Percentiles rank a stretch among this genome's conserved stretches.
These are phyloP conservation scores for Marasmius sp. DNA, from an alignment of 1,284 basidiomycete species.

Conservation along the genomic window DNA sequence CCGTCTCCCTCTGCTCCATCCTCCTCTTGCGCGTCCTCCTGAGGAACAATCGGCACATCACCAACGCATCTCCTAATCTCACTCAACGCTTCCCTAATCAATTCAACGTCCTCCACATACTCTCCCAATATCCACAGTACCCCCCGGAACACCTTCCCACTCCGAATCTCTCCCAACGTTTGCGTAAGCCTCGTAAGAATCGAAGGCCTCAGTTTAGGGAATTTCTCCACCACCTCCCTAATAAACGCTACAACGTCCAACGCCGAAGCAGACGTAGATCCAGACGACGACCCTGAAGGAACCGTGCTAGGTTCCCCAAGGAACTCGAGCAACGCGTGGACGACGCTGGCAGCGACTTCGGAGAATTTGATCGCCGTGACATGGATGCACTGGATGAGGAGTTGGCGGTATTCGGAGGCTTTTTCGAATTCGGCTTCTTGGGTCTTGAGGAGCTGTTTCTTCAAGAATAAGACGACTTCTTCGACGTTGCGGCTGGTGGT, in stretches of 20 bases:
- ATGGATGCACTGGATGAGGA: constrained; percentile 97
- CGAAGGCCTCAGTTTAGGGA: constrained; percentile 82
- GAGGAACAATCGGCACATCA: constrained; percentile 94
- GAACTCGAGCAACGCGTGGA: constrained; percentile 98
- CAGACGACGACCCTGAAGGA: constrained; percentile 73
- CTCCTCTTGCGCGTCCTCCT: constrained; percentile 85
- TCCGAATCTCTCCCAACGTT: constrained; percentile 90
- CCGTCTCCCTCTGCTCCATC: constrained; percentile 49
- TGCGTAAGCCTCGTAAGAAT: constrained; percentile 88
- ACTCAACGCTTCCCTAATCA: constrained; percentile 75
- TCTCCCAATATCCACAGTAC: constrained; percentile 98
- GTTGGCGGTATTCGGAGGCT: constrained; percentile 92
- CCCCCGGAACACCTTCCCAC: constrained; percentile 96
- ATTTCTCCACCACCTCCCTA: constrained; percentile 97
- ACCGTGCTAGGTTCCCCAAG: constrained; percentile 95
- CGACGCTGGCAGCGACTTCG: constrained; percentile 96
- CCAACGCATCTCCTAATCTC: constrained; percentile 90
- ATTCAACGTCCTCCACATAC: constrained; percentile 70
- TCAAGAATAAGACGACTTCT: constrained; percentile 94
- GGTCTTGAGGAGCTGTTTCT: constrained; percentile 96
- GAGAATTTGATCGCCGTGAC: constrained; percentile 96
- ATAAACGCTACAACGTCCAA: constrained; percentile 10
- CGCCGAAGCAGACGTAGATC: constrained; percentile 7
- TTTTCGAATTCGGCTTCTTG: constrained; percentile 86
- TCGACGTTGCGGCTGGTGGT: constrained; percentile 95